Evolutionary conservation across 2,329 filamentous ascomycete species (phyloP).

Genomic region (Scolecobasidium constrictum): DNA sequence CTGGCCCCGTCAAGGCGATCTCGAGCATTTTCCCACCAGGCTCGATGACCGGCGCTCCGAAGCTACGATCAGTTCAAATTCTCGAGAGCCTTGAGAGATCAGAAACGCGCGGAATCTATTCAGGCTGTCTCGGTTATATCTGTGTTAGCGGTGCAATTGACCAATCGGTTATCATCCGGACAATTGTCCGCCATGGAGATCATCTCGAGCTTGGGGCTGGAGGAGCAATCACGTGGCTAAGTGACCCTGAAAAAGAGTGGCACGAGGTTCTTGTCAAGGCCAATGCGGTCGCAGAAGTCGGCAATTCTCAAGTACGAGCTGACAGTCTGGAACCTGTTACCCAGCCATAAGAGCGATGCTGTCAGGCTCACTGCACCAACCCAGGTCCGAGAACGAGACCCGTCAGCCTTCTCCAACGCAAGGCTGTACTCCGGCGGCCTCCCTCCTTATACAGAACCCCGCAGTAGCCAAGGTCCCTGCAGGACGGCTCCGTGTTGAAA

Average conservation of each 20-base stretch:
- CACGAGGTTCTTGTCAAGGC: conserved; percentile 64
- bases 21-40: conserved; percentile 57
- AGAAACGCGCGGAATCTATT: conserved; percentile 64
- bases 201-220: conserved; percentile 60
- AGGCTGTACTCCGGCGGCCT: too few relatives aligned
- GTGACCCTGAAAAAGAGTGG: conserved; percentile 67
- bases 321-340: neutral
- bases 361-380: too few relatives aligned
- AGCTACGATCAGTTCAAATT: conserved; percentile 83
- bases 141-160: conserved; percentile 77
- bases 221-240: conserved; percentile 79
- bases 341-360: neutral
- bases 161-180: conserved; percentile 85
- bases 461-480: too few relatives aligned
- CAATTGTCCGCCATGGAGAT: conserved; percentile 61
- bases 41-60: conserved; percentile 93
- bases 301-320: neutral
- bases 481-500: too few relatives aligned
- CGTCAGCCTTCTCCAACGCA: too few relatives aligned
- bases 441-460: too few relatives aligned
- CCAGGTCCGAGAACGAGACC: too few relatives aligned
- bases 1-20: neutral
- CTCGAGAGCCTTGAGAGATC: conserved; percentile 56
- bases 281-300: neutral
- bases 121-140: conserved; percentile 81